Base-by-base conservation (phyloP, 306 rosid genomes). In the Aeschynomene evenia region DNA sequence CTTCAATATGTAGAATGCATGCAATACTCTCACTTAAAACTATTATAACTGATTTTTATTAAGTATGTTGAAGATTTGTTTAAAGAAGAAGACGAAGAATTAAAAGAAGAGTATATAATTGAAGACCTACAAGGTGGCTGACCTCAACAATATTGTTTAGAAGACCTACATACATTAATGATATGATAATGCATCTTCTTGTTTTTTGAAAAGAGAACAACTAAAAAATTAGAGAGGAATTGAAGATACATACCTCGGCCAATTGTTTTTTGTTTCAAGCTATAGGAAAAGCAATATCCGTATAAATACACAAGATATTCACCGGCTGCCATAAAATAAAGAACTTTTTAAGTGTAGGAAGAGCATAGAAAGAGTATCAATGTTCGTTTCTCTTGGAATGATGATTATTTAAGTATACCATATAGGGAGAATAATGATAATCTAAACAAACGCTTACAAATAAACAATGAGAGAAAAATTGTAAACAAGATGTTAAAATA, bases 331-430 rank as follows among this genome's bases (percentile, higher is more conserved):
- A 56, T 21, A 58, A 55, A 29, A 77, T 46, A 15, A 54, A 66
- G 8, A 40, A 63, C 63, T 75, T 63, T 56, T 12, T 28, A 28
- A 28, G 57, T 64, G 29, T 79, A 59, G 37, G 39, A 49, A 11
- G 58, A 51, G 65, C 94, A 92, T 74, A 86, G 72, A 89, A 92
- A 89, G 96, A 92, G 73, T 62, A 76, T 29, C 56, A 8, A 36
- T 21, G 70, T 68, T 69, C 40, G 54, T 62, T 60, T 48, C 64
- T 76, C 84, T 58, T 80, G 75, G 29, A 53, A 46, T 70, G 75
- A 59, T 53, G 23, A 59, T 82, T 77, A 62, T 84, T 85, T 89
- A 86, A 92, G 85, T 76, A 62, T 80, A 23, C 72, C 48, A 40
- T 83, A 75, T 61, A 52, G 57, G 87, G 86, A 88, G 91, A 84